Base-by-base conservation (phyloP, 495 filamentous ascomycete genomes). In the Collariella sp. region DNA sequence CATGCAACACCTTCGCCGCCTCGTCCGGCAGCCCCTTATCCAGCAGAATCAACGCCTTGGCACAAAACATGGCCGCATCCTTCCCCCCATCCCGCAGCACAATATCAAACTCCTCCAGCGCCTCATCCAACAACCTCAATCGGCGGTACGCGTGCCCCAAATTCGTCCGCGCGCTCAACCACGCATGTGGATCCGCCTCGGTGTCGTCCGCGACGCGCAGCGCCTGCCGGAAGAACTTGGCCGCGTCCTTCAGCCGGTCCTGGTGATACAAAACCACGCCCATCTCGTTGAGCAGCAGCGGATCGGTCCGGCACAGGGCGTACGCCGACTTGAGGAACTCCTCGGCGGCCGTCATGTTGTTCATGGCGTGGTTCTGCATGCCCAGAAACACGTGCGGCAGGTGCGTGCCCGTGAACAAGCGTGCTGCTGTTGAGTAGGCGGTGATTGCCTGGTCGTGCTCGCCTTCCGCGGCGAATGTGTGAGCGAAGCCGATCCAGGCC, bases 381-480 rank as follows among this genome's bases (percentile, higher is more conserved):
- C 93, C 93, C 7, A 99, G 73, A 69, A 96, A 99, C 6, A 99
- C 83, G 62, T 96, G 90, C 2, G 93, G 93, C 0, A 99, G 79
- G 63, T 99, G 93, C 2, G 91, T 97, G 36, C 93, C 93, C 70
- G 95, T 91, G 73, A 99, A 99, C 1, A 99, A 75, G 24, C 94
- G 79, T 12, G 91, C 93, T 1, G 93, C 93, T 13, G 93, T 99
- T 35, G 87, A 93, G 75, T 99, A 99, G 7, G 94, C 93, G 15
- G 91, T 91, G 56, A 99, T 95, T 48, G 93, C 93, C 72, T 99
- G 93, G 65, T 99, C 93, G 70, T 97, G 90, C 70, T 99, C 93
- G 50, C 94, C 93, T 70, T 99, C 93, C n/a, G 91, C 91, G n/a
- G 93, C 94, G 66, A 99, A 99, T 0, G 94, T 99, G 72, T 99